Conservation (phyloP, 1,139 yeast species). For the Debaryomyces psychrophilus region DNA sequence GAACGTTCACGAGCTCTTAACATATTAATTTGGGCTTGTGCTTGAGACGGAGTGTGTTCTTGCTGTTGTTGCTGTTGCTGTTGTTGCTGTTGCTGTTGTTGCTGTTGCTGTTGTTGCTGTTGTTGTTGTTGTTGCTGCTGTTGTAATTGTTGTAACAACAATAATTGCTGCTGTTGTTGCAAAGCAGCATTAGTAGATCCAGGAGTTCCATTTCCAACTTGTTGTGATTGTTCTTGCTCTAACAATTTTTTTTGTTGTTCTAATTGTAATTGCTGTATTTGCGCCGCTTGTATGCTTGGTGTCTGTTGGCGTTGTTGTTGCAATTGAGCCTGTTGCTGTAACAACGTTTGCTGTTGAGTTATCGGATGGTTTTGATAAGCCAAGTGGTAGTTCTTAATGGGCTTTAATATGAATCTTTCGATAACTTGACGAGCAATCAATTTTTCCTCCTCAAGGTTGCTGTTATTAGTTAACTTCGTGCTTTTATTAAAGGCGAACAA, state of each 20-base stretch:
- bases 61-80: constrained; percentile 18
- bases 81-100: constrained; percentile 21
- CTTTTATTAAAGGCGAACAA: constrained; percentile 41
- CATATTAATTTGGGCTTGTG: constrained; percentile 35
- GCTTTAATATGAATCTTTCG: constrained; percentile 45
- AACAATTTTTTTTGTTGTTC: constrained; percentile 33
- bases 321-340: constrained; percentile 34
- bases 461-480: constrained; percentile 22
- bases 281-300: constrained; percentile 23
- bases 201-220: constrained; percentile 11
- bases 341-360: constrained; percentile 42
- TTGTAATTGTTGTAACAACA: constrained; percentile 23
- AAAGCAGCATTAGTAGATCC: constrained; percentile 9
- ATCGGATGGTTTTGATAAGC: constrained; percentile 52
- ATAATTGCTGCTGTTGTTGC: constrained; percentile 24
- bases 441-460: constrained; percentile 42
- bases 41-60: constrained; percentile 19
- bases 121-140: constrained; percentile 20
- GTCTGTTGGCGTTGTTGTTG: constrained; percentile 30
- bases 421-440: constrained; percentile 45
- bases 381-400: constrained; percentile 51
- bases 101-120: constrained; percentile 18
- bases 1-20: constrained; percentile 36
- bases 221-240: constrained; percentile 21
- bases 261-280: constrained; percentile 32